Evolutionary conservation across 1,284 basidiomycete genomes (phyloP).

Genomic region (Puccinia horiana): DNA sequence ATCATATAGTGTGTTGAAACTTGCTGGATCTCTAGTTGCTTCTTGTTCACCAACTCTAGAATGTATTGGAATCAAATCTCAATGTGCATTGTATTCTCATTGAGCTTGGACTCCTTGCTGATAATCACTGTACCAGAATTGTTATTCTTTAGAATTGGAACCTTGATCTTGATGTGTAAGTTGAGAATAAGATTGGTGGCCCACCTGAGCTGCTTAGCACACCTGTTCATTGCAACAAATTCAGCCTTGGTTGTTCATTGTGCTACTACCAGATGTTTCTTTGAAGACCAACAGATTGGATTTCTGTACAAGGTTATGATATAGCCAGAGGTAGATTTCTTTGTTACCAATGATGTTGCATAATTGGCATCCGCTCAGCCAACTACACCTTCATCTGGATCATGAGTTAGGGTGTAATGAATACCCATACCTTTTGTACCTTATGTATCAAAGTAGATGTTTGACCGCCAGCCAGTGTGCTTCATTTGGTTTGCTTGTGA

Average conservation of each 20-base stretch:
- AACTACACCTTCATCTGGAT: neutral
- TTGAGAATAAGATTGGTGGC: too few relatives aligned
- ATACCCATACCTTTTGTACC: neutral
- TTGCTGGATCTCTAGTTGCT: too few relatives aligned
- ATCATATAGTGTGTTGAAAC: neutral
- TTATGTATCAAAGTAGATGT: conserved; percentile 5
- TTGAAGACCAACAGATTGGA: too few relatives aligned
- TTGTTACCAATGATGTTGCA: neutral
- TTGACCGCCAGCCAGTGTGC: neutral
- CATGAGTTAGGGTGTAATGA: neutral
- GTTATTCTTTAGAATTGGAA: too few relatives aligned
- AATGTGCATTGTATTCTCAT: neutral
- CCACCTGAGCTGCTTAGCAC: neutral
- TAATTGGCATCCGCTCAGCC: conserved; percentile 2
- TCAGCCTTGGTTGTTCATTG: too few relatives aligned
- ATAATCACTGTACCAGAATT: neutral
- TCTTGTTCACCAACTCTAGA: neutral
- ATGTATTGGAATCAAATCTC: neutral
- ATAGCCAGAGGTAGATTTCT: neutral
- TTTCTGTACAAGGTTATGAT: too few relatives aligned
- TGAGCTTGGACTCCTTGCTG: neutral
- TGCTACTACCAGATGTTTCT: too few relatives aligned
- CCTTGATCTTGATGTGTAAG: neutral
- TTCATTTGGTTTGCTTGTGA: neutral
- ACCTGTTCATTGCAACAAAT: too few relatives aligned